A percentile compares a stretch with the other conserved stretches of the same genome.
Conservation (phyloP, 2,329 filamentous ascomycete species). For the Epichloe uncinata region DNA sequence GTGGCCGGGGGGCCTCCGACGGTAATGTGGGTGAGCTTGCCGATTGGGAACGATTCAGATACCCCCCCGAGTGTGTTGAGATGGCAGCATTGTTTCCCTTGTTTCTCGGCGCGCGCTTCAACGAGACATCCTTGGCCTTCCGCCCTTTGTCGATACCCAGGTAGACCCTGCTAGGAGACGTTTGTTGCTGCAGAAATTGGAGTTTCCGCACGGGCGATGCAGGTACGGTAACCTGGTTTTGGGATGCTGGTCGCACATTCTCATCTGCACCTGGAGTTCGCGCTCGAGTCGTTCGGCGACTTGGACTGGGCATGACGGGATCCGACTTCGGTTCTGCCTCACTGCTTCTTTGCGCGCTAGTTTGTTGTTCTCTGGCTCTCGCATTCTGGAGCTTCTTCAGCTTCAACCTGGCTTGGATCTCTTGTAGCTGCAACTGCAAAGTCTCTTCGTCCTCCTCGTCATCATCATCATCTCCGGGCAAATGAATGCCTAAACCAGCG, state of each 20-base stretch:
- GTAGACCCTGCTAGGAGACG: constrained; percentile 66
- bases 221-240: constrained; percentile 55
- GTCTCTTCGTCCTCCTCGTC: constrained; percentile 69
- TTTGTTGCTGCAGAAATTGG: constrained; percentile 37
- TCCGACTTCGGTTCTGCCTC: constrained; percentile 9
- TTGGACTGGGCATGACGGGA: constrained; percentile 11
- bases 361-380: constrained; percentile 12
- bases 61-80: constrained; percentile 19
- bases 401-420: constrained; percentile 77
- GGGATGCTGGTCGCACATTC: constrained; percentile 7
- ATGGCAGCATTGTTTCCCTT: constrained; percentile 15
- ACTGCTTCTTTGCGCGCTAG: constrained; percentile 10
- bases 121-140: constrained; percentile 66
- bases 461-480: constrained; percentile 15
- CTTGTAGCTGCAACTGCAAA: constrained; percentile 70
- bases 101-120: constrained; percentile 55
- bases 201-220: constrained; percentile 54
- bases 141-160: constrained; percentile 85
- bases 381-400: constrained; percentile 71
- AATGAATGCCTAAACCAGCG: constrained; percentile 21
- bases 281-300: constrained; percentile 11
- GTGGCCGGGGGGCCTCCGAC: constrained; percentile 24
- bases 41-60: constrained; percentile 31
- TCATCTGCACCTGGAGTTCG: constrained; percentile 16
- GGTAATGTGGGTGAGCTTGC: constrained; percentile 16